Conservation (phyloP, 1,139 yeast genomes). For the Groenewaldozyma sp. region DNA sequence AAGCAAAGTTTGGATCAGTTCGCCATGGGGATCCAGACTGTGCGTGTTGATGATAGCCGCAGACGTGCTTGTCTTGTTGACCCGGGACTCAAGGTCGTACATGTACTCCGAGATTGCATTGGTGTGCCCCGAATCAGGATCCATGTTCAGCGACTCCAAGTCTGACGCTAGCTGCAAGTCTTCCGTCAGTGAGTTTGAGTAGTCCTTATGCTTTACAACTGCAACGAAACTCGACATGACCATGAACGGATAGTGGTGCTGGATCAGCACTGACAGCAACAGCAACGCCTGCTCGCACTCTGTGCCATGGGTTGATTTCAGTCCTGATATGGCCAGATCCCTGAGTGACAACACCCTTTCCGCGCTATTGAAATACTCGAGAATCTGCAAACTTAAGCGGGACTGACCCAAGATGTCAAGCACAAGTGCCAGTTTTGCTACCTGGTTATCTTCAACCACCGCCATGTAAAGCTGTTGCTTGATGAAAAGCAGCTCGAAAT, state of each 20-base stretch:
- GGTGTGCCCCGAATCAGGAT: no score
- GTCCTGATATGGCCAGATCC: neutral
- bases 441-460: constrained; percentile 19
- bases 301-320: neutral
- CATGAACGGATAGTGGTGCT: constrained; percentile 2
- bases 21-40: constrained; percentile 8
- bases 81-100: neutral
- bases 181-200: neutral
- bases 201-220: no score
- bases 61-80: neutral
- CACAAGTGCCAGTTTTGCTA: constrained; percentile 8
- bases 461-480: constrained; percentile 25
- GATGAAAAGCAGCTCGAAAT: constrained; percentile 24
- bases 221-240: neutral
- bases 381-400: constrained; percentile 19
- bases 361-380: neutral
- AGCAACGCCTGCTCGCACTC: neutral
- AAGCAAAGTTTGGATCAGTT: constrained; percentile 11
- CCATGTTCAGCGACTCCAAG: no score
- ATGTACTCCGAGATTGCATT: no score
- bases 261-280: neutral
- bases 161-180: neutral
- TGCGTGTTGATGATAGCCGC: neutral
- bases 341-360: neutral
- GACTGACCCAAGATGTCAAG: constrained; percentile 22